Conservation (phyloP, 169 alveolate genomes). For the Fabrea salina region DNA sequence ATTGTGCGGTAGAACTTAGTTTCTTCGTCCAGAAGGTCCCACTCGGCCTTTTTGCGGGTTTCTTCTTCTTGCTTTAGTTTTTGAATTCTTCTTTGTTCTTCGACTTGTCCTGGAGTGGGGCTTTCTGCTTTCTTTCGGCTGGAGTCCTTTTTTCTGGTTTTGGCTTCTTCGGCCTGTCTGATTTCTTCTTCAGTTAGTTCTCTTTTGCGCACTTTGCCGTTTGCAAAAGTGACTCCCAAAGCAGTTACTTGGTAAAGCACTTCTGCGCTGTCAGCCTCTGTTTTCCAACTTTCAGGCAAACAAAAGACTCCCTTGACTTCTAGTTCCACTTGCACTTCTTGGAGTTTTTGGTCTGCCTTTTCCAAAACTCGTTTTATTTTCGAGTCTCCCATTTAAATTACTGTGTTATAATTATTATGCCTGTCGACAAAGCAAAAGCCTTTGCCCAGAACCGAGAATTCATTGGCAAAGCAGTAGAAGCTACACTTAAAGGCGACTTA, state of each 20-base stretch:
- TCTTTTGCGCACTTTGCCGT: not conserved
- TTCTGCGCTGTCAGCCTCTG: not conserved
- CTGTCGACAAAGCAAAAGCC: constrained; percentile 14
- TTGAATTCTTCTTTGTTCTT: constrained; percentile 46
- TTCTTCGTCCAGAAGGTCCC: constrained; percentile 61
- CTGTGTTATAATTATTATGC: not conserved
- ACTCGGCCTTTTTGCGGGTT: too few relatives aligned
- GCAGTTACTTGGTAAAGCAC: not conserved
- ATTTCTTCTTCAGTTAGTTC: constrained; percentile 21
- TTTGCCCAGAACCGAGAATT: not conserved
- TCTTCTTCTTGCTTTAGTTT: too few relatives aligned
- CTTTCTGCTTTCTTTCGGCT: constrained; percentile 56
- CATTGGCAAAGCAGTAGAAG: not conserved
- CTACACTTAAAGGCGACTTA: constrained; percentile 1
- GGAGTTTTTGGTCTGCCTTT: too few relatives aligned
- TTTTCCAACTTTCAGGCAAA: constrained; percentile 15
- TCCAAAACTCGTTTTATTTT: too few relatives aligned
- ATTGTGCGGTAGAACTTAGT: constrained; percentile 51
- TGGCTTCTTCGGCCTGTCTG: too few relatives aligned
- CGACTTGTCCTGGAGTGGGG: not conserved
- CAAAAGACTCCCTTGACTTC: not conserved
- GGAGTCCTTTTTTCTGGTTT: constrained; percentile 49
- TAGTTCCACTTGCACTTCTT: too few relatives aligned
- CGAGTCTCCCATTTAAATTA: not conserved
- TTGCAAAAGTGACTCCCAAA: not conserved